Evolutionary conservation across 148 eudicot species (phyloP).

Genomic region (Fagopyrum tataricum): DNA sequence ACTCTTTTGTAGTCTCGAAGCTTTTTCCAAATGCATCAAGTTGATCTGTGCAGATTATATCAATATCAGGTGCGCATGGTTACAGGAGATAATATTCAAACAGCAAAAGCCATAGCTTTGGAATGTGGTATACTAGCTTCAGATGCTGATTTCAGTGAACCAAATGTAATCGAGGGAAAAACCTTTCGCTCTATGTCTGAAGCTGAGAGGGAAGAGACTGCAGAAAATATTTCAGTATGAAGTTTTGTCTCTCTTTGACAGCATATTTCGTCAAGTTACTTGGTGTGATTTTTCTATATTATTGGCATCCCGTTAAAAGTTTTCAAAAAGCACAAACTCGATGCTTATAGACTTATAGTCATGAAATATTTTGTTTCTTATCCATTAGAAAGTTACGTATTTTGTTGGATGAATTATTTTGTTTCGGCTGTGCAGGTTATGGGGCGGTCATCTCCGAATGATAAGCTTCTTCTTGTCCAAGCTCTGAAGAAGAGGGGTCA

Average conservation of each 20-base stretch:
- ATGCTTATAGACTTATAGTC: background rate
- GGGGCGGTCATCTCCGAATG: slow-evolving; percentile 98
- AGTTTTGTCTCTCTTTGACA: background rate
- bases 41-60: background rate
- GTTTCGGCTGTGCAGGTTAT: slow-evolving; percentile 47
- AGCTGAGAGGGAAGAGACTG: slow-evolving; percentile 47
- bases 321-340: background rate
- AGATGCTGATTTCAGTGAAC: slow-evolving; percentile 69
- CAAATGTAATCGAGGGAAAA: slow-evolving; percentile 85
- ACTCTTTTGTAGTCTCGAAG: background rate
- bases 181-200: slow-evolving; percentile 63
- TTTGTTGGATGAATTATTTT: background rate
- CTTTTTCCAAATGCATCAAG: background rate
- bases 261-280: background rate
- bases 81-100: slow-evolving; percentile 92
- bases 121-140: slow-evolving; percentile 91
- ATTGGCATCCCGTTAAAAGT: background rate
- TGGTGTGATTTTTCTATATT: background rate
- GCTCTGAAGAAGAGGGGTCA: slow-evolving; percentile 82
- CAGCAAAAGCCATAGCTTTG: slow-evolving; percentile 91
- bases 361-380: background rate
- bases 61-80: slow-evolving; percentile 82
- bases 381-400: background rate
- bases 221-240: slow-evolving; percentile 71
- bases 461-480: slow-evolving; percentile 91